phyloP scores from a whole-genome alignment of 129 eudicot genomes.

The Arctium lappa region DNA sequence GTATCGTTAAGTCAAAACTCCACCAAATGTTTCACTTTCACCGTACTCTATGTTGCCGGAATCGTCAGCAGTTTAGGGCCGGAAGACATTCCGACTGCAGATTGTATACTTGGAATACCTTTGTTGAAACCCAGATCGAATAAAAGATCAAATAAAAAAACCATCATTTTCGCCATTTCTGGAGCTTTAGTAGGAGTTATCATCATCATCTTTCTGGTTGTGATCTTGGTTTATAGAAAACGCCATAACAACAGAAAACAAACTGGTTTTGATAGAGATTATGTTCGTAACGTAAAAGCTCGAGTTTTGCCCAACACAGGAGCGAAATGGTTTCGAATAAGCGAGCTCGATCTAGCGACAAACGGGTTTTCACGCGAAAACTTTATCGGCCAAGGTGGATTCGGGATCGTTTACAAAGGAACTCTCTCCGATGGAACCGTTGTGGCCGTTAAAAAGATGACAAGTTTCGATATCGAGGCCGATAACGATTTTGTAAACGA shows the following conservation, averaged over 20 bases:
- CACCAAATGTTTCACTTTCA: slow-evolving; percentile 58
- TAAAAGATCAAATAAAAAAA: slow-evolving; percentile 11
- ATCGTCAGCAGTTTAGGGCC: slow-evolving; percentile 59
- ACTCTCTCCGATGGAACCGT: slow-evolving; percentile 50
- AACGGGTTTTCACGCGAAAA: slow-evolving; percentile 53
- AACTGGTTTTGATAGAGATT: slow-evolving; percentile 37
- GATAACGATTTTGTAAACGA: slow-evolving; percentile 69
- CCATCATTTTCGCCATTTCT: slow-evolving; percentile 30
- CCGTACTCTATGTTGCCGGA: slow-evolving; percentile 67
- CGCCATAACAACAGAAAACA: slow-evolving; percentile 30
- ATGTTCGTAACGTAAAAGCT: slow-evolving; percentile 44
- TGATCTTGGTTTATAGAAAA: slow-evolving; percentile 22
- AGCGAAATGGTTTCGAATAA: slow-evolving; percentile 58
- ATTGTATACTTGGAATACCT: slow-evolving; percentile 54
- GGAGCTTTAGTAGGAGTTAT: slow-evolving; percentile 51
- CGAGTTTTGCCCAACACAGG: slow-evolving; percentile 62
- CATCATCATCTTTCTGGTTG: slow-evolving; percentile 14
- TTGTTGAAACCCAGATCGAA: slow-evolving; percentile 18
- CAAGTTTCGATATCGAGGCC: slow-evolving; percentile 34
- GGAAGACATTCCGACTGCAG: slow-evolving; percentile 39
- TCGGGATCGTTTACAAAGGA: slow-evolving; percentile 57
- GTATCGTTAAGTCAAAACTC: slow-evolving; percentile 44
- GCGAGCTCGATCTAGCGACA: slow-evolving; percentile 64
- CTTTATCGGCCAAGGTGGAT: slow-evolving; percentile 65
- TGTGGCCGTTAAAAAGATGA: slow-evolving; percentile 57